These are phyloP conservation scores for Actinidia chinensis DNA, from an alignment of 179 eudicot species.

Conservation along the genomic window DNA sequence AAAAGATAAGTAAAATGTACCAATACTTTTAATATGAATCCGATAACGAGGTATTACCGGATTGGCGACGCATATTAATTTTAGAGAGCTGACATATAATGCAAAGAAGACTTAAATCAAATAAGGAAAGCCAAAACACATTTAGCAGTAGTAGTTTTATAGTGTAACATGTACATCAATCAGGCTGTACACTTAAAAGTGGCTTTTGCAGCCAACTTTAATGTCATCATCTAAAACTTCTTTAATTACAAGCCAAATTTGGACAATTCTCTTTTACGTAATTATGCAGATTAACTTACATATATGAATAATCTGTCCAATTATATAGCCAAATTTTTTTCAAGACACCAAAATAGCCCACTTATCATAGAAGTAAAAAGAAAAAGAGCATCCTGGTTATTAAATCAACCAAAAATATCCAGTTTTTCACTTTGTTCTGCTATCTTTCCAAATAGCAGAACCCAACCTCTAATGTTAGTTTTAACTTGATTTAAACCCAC, in stretches of 20 bases:
- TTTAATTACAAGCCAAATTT: neutral
- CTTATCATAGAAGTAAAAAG: neutral
- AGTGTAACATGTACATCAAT: neutral
- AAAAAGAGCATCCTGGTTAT: neutral
- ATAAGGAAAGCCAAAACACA: neutral
- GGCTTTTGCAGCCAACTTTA: constrained; percentile 5
- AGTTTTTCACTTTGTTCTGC: neutral
- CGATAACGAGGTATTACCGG: neutral
- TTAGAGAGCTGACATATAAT: neutral
- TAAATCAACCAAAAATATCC: too few relatives aligned
- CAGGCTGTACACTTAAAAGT: neutral
- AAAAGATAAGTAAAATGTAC: neutral
- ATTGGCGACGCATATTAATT: neutral
- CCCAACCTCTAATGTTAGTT: neutral
- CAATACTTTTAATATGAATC: neutral
- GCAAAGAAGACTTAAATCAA: neutral
- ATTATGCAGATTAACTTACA: neutral
- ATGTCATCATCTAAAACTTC: neutral
- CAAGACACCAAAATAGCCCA: neutral
- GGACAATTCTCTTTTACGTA: neutral
- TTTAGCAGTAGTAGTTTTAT: neutral
- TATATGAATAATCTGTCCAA: neutral
- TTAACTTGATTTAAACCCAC: too few relatives aligned
- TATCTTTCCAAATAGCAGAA: neutral
- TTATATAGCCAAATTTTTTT: neutral